Base-by-base conservation (phyloP, 495 filamentous ascomycete genomes). In the Tuber indicum region DNA sequence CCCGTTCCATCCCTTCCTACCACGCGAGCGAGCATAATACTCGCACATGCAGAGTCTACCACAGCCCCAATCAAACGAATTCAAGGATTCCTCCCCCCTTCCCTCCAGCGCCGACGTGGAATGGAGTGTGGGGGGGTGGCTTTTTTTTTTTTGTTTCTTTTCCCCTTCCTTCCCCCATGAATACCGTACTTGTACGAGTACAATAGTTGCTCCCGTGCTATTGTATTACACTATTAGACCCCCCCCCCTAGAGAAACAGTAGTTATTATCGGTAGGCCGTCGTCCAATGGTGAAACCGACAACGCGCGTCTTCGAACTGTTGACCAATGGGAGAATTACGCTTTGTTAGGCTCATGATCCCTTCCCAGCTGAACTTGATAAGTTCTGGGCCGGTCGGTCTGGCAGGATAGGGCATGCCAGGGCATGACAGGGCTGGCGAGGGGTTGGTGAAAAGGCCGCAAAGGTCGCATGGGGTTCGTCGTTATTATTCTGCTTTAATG, bases 371-470 rank as follows among this genome's bases (percentile, higher is more conserved):
- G 52, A 62, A 62, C 52, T 62, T 2, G 52, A 62, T n/a, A 52
- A n/a, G n/a, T 52, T 52, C 21, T 10, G 49, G 52, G 26, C n/a
- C 9, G n/a, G n/a, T 52, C 21, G 21, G 52, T 32, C 23, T 23
- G 49, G 49, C 23, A n/a, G 7, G 49, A 10, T 23, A 23, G 19
- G 47, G 47, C 21, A 52, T 16, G 2, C 3, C 3, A 62, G 23
- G 52, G 52, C n/a, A 62, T 14, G 52, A n/a, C 52, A 62, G 23
- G 52, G 52, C 52, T 62, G 10, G 52, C n/a, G 23, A 26, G 52
- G 52, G 32, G 52, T 62, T 62, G 52, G 52, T 62, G 52, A 62
- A 62, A 62, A 62, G 52, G 52, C 52, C 52, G 52, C 52, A 62
- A 62, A 62, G 52, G 10, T 3, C 26, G 12, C 52, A 62, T 32